phyloP scores from a whole-genome alignment of 1,284 basidiomycete genomes.

The Trichosporon coremiiforme region DNA sequence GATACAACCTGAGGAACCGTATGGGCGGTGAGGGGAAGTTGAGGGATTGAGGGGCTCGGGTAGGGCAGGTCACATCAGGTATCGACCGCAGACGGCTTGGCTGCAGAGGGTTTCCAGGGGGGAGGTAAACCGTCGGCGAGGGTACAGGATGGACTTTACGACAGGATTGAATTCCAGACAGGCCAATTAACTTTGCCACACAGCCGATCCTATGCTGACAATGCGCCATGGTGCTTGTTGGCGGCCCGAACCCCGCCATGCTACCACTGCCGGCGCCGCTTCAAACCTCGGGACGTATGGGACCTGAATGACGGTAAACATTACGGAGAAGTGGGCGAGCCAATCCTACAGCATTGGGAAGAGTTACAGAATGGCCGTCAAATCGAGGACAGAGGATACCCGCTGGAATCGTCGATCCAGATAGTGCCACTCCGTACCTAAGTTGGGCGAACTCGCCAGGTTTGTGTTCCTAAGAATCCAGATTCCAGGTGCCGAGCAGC shows the following conservation, averaged over 20 bases:
- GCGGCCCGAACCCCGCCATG: background rate
- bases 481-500: background rate
- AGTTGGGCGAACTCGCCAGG: background rate
- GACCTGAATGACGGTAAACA: background rate
- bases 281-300: background rate
- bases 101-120: background rate
- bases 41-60: no score
- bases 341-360: background rate
- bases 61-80: no score
- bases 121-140: background rate
- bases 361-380: background rate
- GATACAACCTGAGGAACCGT: background rate
- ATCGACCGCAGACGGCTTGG: no score
- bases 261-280: background rate
- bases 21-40: background rate
- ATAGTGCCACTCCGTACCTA: background rate
- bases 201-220: background rate
- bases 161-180: slow-evolving; percentile 2
- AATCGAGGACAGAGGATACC: background rate
- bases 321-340: slow-evolving; percentile 2
- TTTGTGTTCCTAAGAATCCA: background rate
- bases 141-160: background rate
- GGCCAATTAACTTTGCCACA: slow-evolving; percentile 6
- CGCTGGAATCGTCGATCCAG: background rate
- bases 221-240: background rate